A percentile compares a stretch with the other conserved stretches of the same genome.
These are phyloP conservation scores for Breviolum minutum DNA, from an alignment of 73 alveolate genomes.

Conservation along the genomic window DNA sequence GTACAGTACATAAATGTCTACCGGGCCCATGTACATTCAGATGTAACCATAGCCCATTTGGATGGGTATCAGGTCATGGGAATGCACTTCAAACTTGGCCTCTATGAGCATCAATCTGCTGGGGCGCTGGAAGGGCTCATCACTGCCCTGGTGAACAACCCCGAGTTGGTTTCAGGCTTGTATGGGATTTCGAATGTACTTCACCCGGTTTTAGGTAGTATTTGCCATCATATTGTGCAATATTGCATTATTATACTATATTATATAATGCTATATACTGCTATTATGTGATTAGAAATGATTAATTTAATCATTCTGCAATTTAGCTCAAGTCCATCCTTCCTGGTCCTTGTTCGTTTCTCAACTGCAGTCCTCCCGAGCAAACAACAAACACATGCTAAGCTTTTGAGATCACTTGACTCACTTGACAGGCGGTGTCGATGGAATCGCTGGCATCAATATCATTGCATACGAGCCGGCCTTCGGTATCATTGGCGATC, in stretches of 20 bases:
- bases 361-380: too few relatives aligned
- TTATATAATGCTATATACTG: neutral
- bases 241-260: too few relatives aligned
- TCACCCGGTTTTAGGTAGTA: neutral
- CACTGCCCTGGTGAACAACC: constrained; percentile 89
- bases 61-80: constrained; percentile 97
- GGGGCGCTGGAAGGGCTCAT: constrained; percentile 98
- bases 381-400: too few relatives aligned
- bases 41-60: too few relatives aligned
- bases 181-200: neutral
- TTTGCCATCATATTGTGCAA: too few relatives aligned
- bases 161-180: constrained; percentile 66
- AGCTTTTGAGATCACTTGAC: neutral
- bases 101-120: constrained; percentile 99
- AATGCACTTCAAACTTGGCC: constrained; percentile 99
- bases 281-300: too few relatives aligned
- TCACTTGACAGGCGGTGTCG: constrained; percentile 73
- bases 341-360: too few relatives aligned
- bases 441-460: constrained; percentile 97
- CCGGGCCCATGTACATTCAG: too few relatives aligned
- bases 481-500: constrained; percentile 99
- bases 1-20: too few relatives aligned
- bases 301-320: too few relatives aligned
- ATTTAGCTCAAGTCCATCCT: too few relatives aligned
- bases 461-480: constrained; percentile 99